These are phyloP conservation scores for Esteya vermicola DNA, from an alignment of 2,329 filamentous ascomycete genomes.

Conservation along the genomic window DNA sequence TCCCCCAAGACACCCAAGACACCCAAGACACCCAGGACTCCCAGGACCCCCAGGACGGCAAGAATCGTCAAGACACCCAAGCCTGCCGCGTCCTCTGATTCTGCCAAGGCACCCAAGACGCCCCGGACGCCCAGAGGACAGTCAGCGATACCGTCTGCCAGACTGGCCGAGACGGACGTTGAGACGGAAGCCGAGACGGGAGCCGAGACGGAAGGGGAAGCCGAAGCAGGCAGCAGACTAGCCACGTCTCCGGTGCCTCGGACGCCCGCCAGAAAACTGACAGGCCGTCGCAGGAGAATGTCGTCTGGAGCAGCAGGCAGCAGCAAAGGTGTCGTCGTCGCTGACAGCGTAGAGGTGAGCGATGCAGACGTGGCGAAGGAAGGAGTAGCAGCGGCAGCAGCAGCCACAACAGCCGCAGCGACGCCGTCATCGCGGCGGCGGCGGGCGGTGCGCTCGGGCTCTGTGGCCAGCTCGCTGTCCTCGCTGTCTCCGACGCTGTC, in stretches of 20 bases:
- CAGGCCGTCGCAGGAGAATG: no score
- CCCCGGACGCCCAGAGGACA: background rate
- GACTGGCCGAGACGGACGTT: no score
- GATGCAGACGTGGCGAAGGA: background rate
- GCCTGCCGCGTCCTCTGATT: no score
- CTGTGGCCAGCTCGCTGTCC: conserved; percentile 13
- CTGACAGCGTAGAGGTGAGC: no score
- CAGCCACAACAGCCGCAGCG: background rate
- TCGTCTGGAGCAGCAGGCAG: no score
- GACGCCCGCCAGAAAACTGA: no score
- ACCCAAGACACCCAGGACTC: conserved; percentile 5
- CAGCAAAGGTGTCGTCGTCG: no score
- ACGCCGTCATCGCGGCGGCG: background rate
- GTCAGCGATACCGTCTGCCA: no score
- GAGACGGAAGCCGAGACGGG: background rate
- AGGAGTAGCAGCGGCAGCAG: background rate
- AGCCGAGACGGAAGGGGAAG: no score
- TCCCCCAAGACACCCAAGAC: conserved; percentile 8
- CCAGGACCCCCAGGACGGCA: conserved; percentile 4
- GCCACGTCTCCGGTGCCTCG: no score
- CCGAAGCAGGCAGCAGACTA: no score
- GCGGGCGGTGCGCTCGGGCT: conserved; percentile 11
- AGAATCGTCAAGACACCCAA: no score
- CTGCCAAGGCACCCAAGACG: conserved; percentile 4
- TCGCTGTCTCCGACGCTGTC: conserved; percentile 20